These are phyloP conservation scores for Melanogaster broomeanus DNA, from an alignment of 768 basidiomycete genomes.

Conservation along the genomic window DNA sequence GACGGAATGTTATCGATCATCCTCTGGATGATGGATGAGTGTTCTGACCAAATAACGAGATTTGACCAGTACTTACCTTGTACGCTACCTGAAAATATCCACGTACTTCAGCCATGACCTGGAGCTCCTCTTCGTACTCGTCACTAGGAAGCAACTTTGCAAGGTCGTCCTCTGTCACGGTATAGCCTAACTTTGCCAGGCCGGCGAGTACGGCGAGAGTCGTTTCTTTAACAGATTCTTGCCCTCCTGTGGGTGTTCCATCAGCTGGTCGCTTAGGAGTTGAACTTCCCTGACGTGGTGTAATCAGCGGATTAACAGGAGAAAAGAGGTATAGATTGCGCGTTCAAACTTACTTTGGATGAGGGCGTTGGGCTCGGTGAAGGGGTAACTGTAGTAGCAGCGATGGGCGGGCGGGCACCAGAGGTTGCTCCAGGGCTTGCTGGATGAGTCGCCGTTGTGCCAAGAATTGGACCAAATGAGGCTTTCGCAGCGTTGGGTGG, in stretches of 20 bases:
- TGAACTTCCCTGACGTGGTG: background rate
- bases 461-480: too few relatives aligned
- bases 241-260: background rate
- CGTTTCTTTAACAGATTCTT: background rate
- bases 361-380: background rate
- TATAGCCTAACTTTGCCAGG: conserved; percentile 20
- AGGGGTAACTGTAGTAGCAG: background rate
- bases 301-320: too few relatives aligned
- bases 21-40: conserved; percentile 10
- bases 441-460: too few relatives aligned
- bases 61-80: conserved; percentile 35
- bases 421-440: too few relatives aligned
- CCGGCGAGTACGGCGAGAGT: background rate
- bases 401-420: too few relatives aligned
- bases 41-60: background rate
- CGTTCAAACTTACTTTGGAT: too few relatives aligned
- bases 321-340: too few relatives aligned
- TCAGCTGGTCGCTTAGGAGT: background rate
- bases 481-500: too few relatives aligned
- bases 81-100: conserved; percentile 53
- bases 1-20: conserved; percentile 46
- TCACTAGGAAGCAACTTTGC: conserved; percentile 17
- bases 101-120: conserved; percentile 48
- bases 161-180: conserved; percentile 13
- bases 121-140: conserved; percentile 37